Evolutionary conservation across 495 filamentous ascomycete genomes (phyloP).

Genomic region (Halenospora varia): DNA sequence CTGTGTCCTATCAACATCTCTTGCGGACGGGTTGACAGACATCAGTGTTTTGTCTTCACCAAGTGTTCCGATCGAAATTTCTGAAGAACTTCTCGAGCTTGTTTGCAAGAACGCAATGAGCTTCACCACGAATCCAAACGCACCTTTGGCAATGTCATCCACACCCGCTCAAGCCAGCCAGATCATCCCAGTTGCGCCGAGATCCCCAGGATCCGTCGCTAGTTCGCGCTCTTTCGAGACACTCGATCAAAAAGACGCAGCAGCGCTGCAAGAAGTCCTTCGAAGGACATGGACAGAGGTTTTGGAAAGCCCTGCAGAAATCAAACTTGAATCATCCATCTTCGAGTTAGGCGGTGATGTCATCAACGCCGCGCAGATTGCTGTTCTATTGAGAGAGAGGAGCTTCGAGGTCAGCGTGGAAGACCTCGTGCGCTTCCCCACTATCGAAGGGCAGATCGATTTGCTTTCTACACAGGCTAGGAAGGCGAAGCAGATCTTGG

Average conservation of each 20-base stretch:
- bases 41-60: background rate
- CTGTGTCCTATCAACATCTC: background rate
- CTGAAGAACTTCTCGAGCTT: background rate
- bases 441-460: background rate
- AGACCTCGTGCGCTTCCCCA: background rate
- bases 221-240: background rate
- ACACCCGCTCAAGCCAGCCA: background rate
- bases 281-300: background rate
- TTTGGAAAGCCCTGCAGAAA: background rate
- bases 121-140: background rate
- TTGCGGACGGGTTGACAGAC: background rate
- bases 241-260: background rate
- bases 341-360: background rate
- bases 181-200: background rate
- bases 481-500: background rate
- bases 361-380: background rate
- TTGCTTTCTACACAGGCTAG: background rate
- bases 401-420: background rate
- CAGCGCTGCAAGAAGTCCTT: background rate
- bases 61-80: too few species aligned
- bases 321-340: background rate
- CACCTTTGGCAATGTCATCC: background rate
- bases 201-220: background rate
- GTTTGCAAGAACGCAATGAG: background rate
- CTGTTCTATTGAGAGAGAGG: background rate